Evolutionary conservation across 202 grass and related monocot species (phyloP), one percentile per base, ranked within the genome.

Genomic region (Carex arenaria): DNA sequence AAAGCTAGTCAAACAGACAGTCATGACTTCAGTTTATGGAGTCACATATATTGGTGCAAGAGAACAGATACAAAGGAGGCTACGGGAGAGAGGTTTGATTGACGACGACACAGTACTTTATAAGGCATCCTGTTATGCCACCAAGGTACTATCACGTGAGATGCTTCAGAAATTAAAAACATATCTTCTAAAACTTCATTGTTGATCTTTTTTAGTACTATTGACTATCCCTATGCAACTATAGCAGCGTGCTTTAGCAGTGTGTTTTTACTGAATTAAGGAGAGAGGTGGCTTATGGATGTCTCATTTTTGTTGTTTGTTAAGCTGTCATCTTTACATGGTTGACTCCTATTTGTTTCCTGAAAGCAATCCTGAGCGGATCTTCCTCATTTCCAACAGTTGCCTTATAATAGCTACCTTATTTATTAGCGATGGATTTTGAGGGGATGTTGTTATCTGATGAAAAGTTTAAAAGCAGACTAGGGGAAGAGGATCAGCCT

Each of bases 1-100:
- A 84, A 98, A 94, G 84, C 89, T 98, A 83, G 95, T 98, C 23
- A 98, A 98, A 91, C 95, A 98, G 83, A 98, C 95, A 28, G 95
- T 98, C 60, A 98, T 98, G 95, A 98, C 95, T n/a, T 98, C 95
- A 84, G 95, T 98, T 77, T 98, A 98, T 89, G 95, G 95, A 87
- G 95, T 98, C 71, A 98, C 95, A 63, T 94, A 86, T 88, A 85
- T 94, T 82, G 95, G 95, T 88, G 95, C 95, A 43, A 92, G 95
- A 72, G 90, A 92, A 79, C 95, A 98, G 85, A 98, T 98, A 70
- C 87, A 85, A 66, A 94, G 88, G 86, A 93, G 95, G 83, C 82
- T 98, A 49, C 91, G 89, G 86, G 95, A 98, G 90, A 98, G 93
- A 90, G 95, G 95, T 18, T 84, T 87, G 28, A 94, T 98, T 88